Evolutionary conservation across 1,139 yeast species (phyloP).

Genomic region (Candida sanyaensis): DNA sequence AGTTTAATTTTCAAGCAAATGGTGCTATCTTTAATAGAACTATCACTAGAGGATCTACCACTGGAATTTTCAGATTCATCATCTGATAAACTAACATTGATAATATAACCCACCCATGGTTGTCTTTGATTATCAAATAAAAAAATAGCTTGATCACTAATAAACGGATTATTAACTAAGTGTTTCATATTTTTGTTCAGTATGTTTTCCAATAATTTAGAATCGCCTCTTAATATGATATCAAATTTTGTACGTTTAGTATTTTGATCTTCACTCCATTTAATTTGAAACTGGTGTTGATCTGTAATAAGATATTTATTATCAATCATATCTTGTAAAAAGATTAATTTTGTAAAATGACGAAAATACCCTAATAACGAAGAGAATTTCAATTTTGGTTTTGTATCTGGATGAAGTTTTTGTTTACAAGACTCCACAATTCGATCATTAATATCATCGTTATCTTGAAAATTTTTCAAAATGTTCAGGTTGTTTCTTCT

Average conservation of each 20-base stretch:
- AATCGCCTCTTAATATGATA: constrained; percentile 35
- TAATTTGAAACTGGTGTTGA: constrained; percentile 41
- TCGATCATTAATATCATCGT: too few species aligned
- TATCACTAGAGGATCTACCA: too few species aligned
- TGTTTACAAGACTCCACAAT: too few species aligned
- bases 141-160: constrained; percentile 46
- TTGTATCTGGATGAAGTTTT: constrained; percentile 32
- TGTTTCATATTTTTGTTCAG: constrained; percentile 41
- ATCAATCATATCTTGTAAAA: constrained; percentile 59
- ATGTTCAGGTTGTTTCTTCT: too few species aligned
- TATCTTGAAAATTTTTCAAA: too few species aligned
- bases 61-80: too few species aligned
- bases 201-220: constrained; percentile 42
- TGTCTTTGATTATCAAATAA: constrained; percentile 38
- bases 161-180: constrained; percentile 49
- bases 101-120: constrained; percentile 37
- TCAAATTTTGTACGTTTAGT: constrained; percentile 43
- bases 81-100: too few species aligned
- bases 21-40: too few species aligned
- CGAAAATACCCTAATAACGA: constrained; percentile 51
- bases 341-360: constrained; percentile 61
- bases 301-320: constrained; percentile 34
- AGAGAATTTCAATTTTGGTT: constrained; percentile 49
- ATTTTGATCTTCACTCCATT: constrained; percentile 53
- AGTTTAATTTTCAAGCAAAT: constrained; percentile 49